Evolutionary conservation across 1,284 basidiomycete genomes (phyloP).

Genomic region (Phellinidium pouzarii): DNA sequence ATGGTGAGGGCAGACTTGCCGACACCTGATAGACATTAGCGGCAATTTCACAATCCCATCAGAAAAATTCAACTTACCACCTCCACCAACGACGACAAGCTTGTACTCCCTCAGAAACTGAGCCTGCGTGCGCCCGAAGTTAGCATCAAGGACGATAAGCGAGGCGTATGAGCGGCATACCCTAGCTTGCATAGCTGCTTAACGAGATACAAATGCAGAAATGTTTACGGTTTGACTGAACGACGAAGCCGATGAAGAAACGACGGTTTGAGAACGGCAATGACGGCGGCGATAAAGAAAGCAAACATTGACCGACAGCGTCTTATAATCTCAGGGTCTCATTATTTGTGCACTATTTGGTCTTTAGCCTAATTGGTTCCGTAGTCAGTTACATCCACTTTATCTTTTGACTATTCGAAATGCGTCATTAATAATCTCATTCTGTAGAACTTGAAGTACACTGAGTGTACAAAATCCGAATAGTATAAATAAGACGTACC

Average conservation of each 20-base stretch:
- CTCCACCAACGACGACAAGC: slow-evolving; percentile 96
- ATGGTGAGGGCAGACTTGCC: slow-evolving; percentile 97
- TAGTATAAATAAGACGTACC: too few species aligned
- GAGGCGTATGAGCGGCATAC: slow-evolving; percentile 7
- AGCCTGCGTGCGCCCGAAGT: slow-evolving; percentile 48
- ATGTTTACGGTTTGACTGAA: not conserved
- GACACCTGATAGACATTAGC: slow-evolving; percentile 57
- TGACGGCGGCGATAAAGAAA: not conserved
- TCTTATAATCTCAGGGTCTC: not conserved
- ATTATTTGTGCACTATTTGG: not conserved
- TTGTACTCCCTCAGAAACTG: slow-evolving; percentile 94
- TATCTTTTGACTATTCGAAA: too few species aligned
- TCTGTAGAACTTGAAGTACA: too few species aligned
- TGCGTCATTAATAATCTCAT: too few species aligned
- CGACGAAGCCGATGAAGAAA: not conserved
- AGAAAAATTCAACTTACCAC: slow-evolving; percentile 57
- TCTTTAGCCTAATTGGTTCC: not conserved
- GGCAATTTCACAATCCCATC: not conserved
- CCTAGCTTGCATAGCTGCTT: slow-evolving; percentile 15
- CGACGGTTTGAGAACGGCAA: not conserved
- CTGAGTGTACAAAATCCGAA: too few species aligned
- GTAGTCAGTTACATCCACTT: not conserved
- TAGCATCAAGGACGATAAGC: not conserved
- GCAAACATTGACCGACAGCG: not conserved
- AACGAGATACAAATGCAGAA: not conserved